phyloP scores from a whole-genome alignment of 805 yeast genomes.

The Wickerhamomyces hampshirensis region DNA sequence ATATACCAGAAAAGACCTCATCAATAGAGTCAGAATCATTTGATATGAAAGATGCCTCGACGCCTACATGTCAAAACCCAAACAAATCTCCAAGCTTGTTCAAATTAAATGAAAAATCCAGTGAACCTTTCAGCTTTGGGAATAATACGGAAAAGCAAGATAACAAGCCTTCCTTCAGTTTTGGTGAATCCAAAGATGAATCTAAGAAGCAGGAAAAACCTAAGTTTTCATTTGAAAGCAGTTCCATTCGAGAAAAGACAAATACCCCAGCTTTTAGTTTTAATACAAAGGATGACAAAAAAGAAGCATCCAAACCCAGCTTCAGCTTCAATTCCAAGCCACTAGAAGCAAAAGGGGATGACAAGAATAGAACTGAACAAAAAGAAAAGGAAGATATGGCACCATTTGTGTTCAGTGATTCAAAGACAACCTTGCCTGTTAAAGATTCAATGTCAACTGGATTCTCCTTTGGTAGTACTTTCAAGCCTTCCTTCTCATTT shows the following conservation, averaged over 20 bases:
- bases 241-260: neutral
- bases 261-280: constrained; percentile 6
- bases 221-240: neutral
- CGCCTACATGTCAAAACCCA: constrained; percentile 6
- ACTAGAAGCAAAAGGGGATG: no score
- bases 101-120: constrained; percentile 1
- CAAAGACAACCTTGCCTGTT: no score
- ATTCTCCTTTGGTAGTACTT: constrained; percentile 14
- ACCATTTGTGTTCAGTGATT: no score
- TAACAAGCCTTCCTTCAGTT: constrained; percentile 8
- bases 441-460: constrained; percentile 5
- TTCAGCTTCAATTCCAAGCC: no score
- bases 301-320: no score
- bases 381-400: no score
- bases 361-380: no score
- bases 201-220: constrained; percentile 2
- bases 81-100: constrained; percentile 1
- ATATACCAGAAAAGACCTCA: constrained; percentile 5
- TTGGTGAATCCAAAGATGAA: constrained; percentile 8
- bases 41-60: constrained; percentile 10
- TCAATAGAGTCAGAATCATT: constrained; percentile 8
- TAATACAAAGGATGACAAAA: constrained; percentile 3
- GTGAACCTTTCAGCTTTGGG: constrained; percentile 1
- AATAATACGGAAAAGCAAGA: neutral
- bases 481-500: constrained; percentile 2